phyloP scores from a whole-genome alignment of 1,284 basidiomycete genomes.

The Apiotrichum montevideense region DNA sequence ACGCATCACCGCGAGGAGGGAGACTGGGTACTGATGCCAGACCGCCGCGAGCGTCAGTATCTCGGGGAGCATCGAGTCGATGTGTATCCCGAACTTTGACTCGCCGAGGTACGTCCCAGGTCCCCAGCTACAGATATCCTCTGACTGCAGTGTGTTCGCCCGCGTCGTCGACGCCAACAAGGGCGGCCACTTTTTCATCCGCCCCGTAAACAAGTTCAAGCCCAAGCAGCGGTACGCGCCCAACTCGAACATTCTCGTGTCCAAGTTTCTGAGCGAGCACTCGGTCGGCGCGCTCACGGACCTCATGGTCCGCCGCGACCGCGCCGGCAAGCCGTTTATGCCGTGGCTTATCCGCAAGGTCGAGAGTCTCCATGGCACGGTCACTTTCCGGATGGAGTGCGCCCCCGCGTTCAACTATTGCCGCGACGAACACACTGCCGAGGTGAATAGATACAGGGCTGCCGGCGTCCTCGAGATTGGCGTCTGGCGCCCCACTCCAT shows the following conservation, averaged over 20 bases:
- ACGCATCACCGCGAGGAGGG: background rate
- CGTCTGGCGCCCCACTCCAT: background rate
- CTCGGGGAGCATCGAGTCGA: conserved; percentile 57
- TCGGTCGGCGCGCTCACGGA: conserved; percentile 73
- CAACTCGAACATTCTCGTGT: conserved; percentile 78
- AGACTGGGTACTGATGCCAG: conserved; percentile 6
- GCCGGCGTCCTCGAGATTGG: too few species aligned
- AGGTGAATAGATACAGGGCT: conserved; percentile 29
- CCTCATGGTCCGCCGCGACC: conserved; percentile 14
- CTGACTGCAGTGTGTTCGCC: conserved; percentile 59
- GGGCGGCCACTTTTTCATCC: conserved; percentile 88
- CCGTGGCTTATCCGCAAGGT: conserved; percentile 84
- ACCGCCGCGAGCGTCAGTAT: conserved; percentile 48
- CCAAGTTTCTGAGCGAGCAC: conserved; percentile 75
- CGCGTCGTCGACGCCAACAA: conserved; percentile 53
- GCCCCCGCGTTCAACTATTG: conserved; percentile 93
- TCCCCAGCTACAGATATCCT: background rate
- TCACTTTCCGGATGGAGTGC: conserved; percentile 74
- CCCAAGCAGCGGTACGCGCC: conserved; percentile 79
- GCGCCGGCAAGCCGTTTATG: conserved; percentile 42
- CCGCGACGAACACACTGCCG: conserved; percentile 61
- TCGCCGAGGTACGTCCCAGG: conserved; percentile 56
- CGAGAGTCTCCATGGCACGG: conserved; percentile 70
- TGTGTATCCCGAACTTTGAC: conserved; percentile 88
- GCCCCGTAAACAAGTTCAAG: conserved; percentile 50